A percentile compares a stretch with the other conserved stretches of the same genome.
phyloP scores from a whole-genome alignment of 2,329 filamentous ascomycete species.

The Fusarium pseudocircinatum region DNA sequence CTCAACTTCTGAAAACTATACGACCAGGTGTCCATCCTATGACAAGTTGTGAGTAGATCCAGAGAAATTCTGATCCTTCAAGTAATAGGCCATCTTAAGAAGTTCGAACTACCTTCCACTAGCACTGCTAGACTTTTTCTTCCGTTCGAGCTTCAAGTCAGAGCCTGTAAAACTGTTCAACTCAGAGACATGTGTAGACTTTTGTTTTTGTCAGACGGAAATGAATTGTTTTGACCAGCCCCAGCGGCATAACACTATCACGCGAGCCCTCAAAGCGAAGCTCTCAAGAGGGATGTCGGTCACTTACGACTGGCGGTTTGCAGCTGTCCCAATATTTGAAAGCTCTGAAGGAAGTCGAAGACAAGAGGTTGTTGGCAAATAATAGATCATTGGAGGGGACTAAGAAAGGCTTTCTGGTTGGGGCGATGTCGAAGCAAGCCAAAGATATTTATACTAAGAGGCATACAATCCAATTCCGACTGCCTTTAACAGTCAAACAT shows the following conservation, averaged over 20 bases:
- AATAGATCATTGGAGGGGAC: too few species aligned
- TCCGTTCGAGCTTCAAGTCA: too few species aligned
- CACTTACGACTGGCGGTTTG: not conserved
- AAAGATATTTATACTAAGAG: not conserved
- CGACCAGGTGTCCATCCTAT: too few species aligned
- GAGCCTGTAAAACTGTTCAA: too few species aligned
- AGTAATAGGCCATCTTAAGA: not conserved
- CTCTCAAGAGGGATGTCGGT: not conserved
- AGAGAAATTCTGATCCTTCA: not conserved
- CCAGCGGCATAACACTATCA: not conserved
- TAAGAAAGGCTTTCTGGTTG: not conserved
- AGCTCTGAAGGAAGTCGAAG: not conserved
- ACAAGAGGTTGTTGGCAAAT: accelerated
- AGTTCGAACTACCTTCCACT: too few species aligned
- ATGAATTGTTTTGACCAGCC: not conserved
- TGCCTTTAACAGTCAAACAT: not conserved
- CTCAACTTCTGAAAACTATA: not conserved
- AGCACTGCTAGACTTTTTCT: not conserved
- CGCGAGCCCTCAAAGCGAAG: not conserved
- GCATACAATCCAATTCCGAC: too few species aligned
- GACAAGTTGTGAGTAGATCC: too few species aligned
- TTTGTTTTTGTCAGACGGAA: too few species aligned
- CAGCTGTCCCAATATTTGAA: too few species aligned
- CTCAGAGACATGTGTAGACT: too few species aligned
- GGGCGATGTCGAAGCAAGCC: not conserved